These are phyloP conservation scores for Letharia columbiana DNA, from an alignment of 495 filamentous ascomycete species.

Conservation along the genomic window DNA sequence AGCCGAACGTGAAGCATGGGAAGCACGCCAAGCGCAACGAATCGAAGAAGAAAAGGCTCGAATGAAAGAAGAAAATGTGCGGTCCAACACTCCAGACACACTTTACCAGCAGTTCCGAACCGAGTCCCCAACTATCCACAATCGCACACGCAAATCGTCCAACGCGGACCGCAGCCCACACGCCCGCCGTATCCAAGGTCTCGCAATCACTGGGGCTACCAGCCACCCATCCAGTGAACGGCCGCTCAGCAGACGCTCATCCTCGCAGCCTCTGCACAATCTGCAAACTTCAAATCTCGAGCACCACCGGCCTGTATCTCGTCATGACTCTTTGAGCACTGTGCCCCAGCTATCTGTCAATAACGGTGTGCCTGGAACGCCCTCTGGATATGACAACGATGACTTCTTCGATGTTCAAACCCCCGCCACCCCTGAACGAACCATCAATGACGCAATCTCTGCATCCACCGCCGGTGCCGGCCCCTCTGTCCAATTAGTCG, in stretches of 20 bases:
- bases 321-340: slow-evolving; percentile 33
- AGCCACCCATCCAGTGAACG: slow-evolving; percentile 23
- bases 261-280: slow-evolving; percentile 36
- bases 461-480: slow-evolving; percentile 83
- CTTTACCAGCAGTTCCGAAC: slow-evolving; percentile 41
- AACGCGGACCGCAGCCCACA: slow-evolving; percentile 29
- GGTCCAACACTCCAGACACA: slow-evolving; percentile 27
- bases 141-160: slow-evolving; percentile 39
- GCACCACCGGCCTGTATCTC: slow-evolving; percentile 37
- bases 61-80: slow-evolving; percentile 54
- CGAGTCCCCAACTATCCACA: slow-evolving; percentile 41
- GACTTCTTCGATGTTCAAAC: slow-evolving; percentile 55
- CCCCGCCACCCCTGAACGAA: slow-evolving; percentile 58
- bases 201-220: slow-evolving; percentile 31
- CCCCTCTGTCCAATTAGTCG: slow-evolving; percentile 89
- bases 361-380: slow-evolving; percentile 39
- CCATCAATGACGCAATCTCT: slow-evolving; percentile 80
- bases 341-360: slow-evolving; percentile 29
- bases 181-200: slow-evolving; percentile 28
- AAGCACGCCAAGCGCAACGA: slow-evolving; percentile 51
- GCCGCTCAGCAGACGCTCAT: slow-evolving; percentile 42
- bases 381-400: slow-evolving; percentile 52
- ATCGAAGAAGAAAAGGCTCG: slow-evolving; percentile 66
- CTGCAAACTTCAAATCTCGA: slow-evolving; percentile 36
- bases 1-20: slow-evolving; percentile 59